phyloP scores from a whole-genome alignment of 192 early-diverging fungal genomes.

The Rhizoclosmatium globosum region DNA sequence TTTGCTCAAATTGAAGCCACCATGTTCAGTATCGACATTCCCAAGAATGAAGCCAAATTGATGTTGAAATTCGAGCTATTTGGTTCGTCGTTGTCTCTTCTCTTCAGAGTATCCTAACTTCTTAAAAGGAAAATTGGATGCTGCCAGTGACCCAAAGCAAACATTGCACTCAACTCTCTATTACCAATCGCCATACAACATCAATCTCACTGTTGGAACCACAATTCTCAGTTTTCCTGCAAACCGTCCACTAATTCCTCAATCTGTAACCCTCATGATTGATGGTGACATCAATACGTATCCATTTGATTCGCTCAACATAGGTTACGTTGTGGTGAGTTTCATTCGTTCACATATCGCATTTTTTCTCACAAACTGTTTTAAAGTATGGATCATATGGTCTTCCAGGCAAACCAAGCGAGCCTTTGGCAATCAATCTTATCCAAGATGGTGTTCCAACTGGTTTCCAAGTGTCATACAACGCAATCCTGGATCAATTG shows the following conservation, averaged over 20 bases:
- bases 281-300: not conserved
- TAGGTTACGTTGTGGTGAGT: not conserved
- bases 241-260: not conserved
- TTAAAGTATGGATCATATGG: not conserved
- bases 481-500: not conserved
- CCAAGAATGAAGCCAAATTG: not conserved
- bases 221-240: not conserved
- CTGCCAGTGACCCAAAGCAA: not conserved
- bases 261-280: not conserved
- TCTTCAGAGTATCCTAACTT: not conserved
- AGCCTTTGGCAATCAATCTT: not conserved
- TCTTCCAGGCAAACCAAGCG: too few relatives aligned
- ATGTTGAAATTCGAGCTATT: not conserved
- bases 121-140: too few relatives aligned
- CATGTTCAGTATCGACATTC: not conserved
- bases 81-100: not conserved
- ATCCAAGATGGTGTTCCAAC: not conserved
- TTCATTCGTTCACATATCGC: too few relatives aligned
- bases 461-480: not conserved
- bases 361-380: too few relatives aligned
- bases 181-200: not conserved
- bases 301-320: not conserved
- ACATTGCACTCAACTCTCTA: not conserved
- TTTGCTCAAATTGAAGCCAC: not conserved
- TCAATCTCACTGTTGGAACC: conserved; percentile 6